Conservation (phyloP, 306 rosid species). For the Arachis stenosperma region DNA sequence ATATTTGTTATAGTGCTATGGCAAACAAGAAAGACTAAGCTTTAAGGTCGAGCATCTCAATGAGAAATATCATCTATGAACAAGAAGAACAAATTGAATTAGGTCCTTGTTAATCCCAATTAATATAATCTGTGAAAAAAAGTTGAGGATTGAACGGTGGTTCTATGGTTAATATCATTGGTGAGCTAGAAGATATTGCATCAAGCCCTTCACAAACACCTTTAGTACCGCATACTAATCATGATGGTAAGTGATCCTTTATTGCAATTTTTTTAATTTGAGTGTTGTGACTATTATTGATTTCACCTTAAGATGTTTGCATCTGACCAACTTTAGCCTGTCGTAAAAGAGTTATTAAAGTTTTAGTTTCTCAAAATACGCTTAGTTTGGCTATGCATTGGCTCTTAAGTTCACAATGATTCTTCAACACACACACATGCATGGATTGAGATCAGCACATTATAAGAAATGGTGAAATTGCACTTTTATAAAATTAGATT, state of each 20-base stretch:
- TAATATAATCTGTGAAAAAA: no score
- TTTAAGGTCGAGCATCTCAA: neutral
- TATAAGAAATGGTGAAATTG: no score
- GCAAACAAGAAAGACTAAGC: neutral
- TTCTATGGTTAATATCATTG: neutral
- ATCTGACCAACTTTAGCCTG: no score
- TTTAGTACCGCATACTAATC: neutral
- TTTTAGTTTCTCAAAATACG: no score
- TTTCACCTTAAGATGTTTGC: no score
- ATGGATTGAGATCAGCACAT: no score
- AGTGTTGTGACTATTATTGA: no score
- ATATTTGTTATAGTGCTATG: neutral
- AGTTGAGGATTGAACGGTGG: neutral
- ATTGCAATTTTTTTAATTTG: neutral
- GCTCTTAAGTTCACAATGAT: no score
- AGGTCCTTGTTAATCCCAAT: neutral
- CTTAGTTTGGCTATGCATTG: no score
- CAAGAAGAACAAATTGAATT: neutral
- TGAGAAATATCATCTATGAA: neutral
- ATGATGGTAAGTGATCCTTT: neutral
- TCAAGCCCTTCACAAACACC: neutral
- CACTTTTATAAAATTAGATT: no score
- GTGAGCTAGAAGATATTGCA: neutral
- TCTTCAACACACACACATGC: no score
- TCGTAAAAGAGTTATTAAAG: no score